phyloP scores from a whole-genome alignment of 2,329 filamentous ascomycete species.

The Alternaria postmessia region DNA sequence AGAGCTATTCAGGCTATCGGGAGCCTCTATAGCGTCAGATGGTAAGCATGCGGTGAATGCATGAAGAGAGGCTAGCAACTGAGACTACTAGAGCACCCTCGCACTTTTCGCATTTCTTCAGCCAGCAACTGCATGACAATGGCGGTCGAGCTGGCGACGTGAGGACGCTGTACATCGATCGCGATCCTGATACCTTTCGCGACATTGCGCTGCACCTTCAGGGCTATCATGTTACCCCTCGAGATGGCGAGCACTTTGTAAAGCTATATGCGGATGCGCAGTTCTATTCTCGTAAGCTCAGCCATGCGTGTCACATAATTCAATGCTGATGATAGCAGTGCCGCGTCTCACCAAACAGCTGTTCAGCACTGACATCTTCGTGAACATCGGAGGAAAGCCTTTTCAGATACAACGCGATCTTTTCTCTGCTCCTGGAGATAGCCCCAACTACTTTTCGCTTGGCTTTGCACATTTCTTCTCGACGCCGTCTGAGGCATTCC shows the following conservation, averaged over 20 bases:
- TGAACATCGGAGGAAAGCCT: conserved; percentile 83
- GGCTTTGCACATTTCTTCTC: conserved; percentile 90
- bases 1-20: conserved; percentile 72
- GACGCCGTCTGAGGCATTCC: conserved; percentile 80
- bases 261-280: conserved; percentile 93
- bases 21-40: conserved; percentile 75
- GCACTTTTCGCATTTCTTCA: conserved; percentile 95
- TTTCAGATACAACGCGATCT: conserved; percentile 91
- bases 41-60: conserved; percentile 59
- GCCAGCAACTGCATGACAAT: conserved; percentile 76
- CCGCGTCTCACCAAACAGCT: conserved; percentile 90
- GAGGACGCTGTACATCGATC: conserved; percentile 91
- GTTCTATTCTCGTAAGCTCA: conserved; percentile 79
- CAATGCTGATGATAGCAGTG: conserved; percentile 60
- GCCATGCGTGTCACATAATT: conserved; percentile 5
- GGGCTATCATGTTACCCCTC: conserved; percentile 84
- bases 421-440: conserved; percentile 84
- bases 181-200: conserved; percentile 85
- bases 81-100: conserved; percentile 78
- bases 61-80: conserved; percentile 43
- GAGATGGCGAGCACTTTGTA: conserved; percentile 86
- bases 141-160: conserved; percentile 67
- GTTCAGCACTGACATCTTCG: conserved; percentile 90
- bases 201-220: conserved; percentile 92
- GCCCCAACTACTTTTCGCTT: conserved; percentile 94